These are phyloP conservation scores for Rhodotorula sp. DNA, from an alignment of 1,284 basidiomycete species.

Conservation along the genomic window DNA sequence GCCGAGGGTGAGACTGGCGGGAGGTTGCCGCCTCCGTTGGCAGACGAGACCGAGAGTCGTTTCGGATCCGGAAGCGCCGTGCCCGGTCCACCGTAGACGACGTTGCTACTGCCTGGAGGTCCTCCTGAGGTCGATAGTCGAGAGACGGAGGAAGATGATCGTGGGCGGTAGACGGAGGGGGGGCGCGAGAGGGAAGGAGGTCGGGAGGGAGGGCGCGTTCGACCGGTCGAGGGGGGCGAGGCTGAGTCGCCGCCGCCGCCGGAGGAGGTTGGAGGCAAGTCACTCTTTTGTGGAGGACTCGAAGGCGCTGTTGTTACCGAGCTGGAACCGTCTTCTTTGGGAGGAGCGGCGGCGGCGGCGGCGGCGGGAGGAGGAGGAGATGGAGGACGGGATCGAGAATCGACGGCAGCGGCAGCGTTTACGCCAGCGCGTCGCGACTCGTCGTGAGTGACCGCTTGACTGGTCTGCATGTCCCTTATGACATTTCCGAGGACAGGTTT, in stretches of 20 bases:
- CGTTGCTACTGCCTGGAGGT: too few relatives aligned
- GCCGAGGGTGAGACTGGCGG: neutral
- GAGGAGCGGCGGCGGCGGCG: too few relatives aligned
- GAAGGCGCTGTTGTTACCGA: neutral
- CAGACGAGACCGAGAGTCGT: conserved; percentile 5
- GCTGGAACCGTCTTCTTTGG: neutral
- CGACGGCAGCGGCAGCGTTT: too few relatives aligned
- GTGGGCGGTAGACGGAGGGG: neutral
- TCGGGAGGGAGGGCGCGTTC: conserved; percentile 5
- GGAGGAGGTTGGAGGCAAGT: too few relatives aligned
- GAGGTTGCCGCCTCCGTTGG: neutral
- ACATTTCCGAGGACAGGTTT: too few relatives aligned
- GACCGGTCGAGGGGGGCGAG: neutral
- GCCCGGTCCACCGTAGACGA: neutral
- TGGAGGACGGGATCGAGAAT: too few relatives aligned
- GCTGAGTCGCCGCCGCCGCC: neutral
- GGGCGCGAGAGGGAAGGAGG: conserved; percentile 6
- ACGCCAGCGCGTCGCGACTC: too few relatives aligned
- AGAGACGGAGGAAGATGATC: conserved; percentile 11
- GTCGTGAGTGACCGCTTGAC: too few relatives aligned
- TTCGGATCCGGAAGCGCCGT: neutral
- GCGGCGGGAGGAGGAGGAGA: too few relatives aligned
- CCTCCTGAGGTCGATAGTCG: neutral
- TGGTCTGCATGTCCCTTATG: too few relatives aligned
- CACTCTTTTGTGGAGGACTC: neutral